Base-by-base conservation (phyloP, 345 rosid genomes). In the Diplotaxis tenuifolia region DNA sequence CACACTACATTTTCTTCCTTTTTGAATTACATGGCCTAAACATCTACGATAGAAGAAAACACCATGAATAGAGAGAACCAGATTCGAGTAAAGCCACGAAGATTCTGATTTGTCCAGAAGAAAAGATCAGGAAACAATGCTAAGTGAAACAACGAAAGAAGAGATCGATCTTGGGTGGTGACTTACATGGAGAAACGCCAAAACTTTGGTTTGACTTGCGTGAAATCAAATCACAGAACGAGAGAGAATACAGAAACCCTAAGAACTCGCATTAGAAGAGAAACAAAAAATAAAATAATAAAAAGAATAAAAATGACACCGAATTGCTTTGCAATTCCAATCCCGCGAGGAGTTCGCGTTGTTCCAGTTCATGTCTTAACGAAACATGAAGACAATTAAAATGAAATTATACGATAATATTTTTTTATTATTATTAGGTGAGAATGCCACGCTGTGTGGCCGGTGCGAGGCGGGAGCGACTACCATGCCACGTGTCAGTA, bases 141-240 rank as follows among this genome's bases (percentile, higher is more conserved):
- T 42, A 60, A 72, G 70, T 72, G 20, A 38, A 57, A 49, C 11
- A 45, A 59, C 23, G 15, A 68, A 61, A 67, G 32, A 63, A 69
- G 47, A 63, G 73, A 57, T 38, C 31, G 73, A 57, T 38, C 31
- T 2, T 68, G 22, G 31, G 9, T 22, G 59, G 59, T 64, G 67
- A 65, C 80, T 71, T 71, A 77, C 80, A 65, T 2, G 53, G 50
- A 65, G 22, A 70, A 65, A 76, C 60, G 71, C 52, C 25, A 64
- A 70, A 55, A 63, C 61, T 76, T 64, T 23, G 75, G 12, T 71
- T 71, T 77, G 76, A 71, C 80, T 76, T 71, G 7, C 65, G 61
- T 70, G 75, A 57, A 64, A 7, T 70, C 67, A 55, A n/a, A 57
- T 76, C 66, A 52, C 14, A 57, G 70, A 29, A 62, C 34, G 18